Base-by-base conservation (phyloP, 2,329 filamentous ascomycete species). In the Cryphonectria japonica region DNA sequence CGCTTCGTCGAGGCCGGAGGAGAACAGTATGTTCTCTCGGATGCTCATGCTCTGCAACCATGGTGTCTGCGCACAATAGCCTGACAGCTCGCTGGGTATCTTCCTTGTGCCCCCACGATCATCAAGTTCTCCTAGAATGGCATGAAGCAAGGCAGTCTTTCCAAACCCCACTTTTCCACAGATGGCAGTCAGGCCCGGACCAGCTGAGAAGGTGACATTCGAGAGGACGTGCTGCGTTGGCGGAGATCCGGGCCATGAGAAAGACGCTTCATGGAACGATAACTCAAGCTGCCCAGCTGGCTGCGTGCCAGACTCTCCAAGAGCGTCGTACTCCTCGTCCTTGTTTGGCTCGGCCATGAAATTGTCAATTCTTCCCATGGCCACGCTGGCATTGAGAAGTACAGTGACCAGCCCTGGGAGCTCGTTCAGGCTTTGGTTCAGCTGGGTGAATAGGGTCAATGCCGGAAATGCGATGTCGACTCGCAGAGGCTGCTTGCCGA, bases 281-380 rank as follows among this genome's bases (percentile, higher is more conserved):
- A 91, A 82, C 22, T 85, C 81, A 26, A 82, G 72, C 16, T 75
- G 72, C 0, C 76, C 78, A 0, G 69, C 75, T 11, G 77, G 75
- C 34, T 67, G 72, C 8, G 52, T 11, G 57, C 57, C 39, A 43
- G 70, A 13, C 66, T 63, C 75, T 63, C 37, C 64, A 14, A 75
- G 74, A 3, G 78, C 78, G 4, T 80, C 76, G 4, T 83, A 82
- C 3, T 79, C 79, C 39, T 87, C 84, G 41, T 88, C 87, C 75
- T 94, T 93, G 76, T 97, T 89, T 0, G 93, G 93, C 79, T 97
- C 94, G 0, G 85, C 83, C 93, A 97, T 97, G 81, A 97, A 97
- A 32, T 88, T 86, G 76, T 97, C 92, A 29, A 97, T 93, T 74
- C 94, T 91, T 11, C 88, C 89, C 73, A 97, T 89, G 0, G 94